Percentiles rank a stretch among this genome's conserved stretches.
These are phyloP conservation scores for Aspergillus affinis DNA, from an alignment of 495 filamentous ascomycete species.

Conservation along the genomic window DNA sequence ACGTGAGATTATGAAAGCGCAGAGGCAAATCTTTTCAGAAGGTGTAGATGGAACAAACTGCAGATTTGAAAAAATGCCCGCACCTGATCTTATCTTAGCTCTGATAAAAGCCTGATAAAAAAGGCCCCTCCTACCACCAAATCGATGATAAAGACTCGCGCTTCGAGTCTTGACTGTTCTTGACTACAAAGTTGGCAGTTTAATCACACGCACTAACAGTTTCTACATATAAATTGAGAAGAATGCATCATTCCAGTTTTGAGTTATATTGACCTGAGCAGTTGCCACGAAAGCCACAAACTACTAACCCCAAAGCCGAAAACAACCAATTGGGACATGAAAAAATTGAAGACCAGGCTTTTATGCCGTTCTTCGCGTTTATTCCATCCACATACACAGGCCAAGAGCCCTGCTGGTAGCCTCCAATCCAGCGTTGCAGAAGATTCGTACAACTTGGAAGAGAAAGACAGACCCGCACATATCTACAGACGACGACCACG, in stretches of 20 bases:
- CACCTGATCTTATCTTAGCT: slow-evolving; percentile 1
- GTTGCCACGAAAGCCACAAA: slow-evolving; percentile 6
- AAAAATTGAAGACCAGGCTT: slow-evolving; percentile 57
- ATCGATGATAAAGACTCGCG: background rate
- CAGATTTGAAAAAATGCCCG: background rate
- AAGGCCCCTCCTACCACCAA: background rate
- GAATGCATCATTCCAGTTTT: slow-evolving; percentile 10
- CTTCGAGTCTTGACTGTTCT: background rate
- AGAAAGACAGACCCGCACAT: slow-evolving; percentile 31
- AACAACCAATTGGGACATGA: slow-evolving; percentile 41
- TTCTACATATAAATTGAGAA: background rate
- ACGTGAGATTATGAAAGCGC: background rate
- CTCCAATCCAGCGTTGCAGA: slow-evolving; percentile 38
- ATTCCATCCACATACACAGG: slow-evolving; percentile 54
- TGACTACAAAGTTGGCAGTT: background rate
- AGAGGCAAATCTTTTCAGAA: background rate
- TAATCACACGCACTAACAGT: too few relatives aligned
- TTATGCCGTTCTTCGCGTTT: slow-evolving; percentile 58
- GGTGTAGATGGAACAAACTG: background rate
- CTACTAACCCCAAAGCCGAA: slow-evolving; percentile 22
- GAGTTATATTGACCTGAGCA: slow-evolving; percentile 17
- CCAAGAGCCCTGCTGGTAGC: slow-evolving; percentile 32
- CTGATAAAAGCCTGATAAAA: background rate
- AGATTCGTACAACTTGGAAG: slow-evolving; percentile 28
- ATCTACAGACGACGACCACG: slow-evolving; percentile 98